A percentile compares a stretch with the other conserved stretches of the same genome.
phyloP scores from a whole-genome alignment of 1,284 basidiomycete genomes.

The Ganoderma resinaceum region DNA sequence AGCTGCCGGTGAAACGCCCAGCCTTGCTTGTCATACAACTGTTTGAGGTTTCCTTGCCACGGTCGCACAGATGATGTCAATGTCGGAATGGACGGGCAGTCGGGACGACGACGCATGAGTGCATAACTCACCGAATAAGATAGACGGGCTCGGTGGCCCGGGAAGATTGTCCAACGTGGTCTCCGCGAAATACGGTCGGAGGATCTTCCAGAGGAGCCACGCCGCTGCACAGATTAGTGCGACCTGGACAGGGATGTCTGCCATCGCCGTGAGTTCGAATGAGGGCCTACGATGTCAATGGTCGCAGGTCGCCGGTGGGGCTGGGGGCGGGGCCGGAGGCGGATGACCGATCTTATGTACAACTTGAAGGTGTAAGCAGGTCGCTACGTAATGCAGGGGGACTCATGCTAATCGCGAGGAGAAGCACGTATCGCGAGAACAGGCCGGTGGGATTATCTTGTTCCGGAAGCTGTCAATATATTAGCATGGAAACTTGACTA shows the following conservation, averaged over 20 bases:
- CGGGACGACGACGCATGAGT: neutral
- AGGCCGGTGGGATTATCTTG: no score
- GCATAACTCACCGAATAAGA: constrained; percentile 19
- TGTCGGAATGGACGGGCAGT: neutral
- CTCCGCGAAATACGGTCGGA: constrained; percentile 14
- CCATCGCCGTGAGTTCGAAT: constrained; percentile 1
- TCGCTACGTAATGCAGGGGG: no score
- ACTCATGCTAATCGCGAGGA: no score
- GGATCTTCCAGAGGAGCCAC: constrained; percentile 21
- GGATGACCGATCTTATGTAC: neutral
- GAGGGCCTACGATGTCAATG: neutral
- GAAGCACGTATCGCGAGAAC: no score
- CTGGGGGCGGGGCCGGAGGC: neutral
- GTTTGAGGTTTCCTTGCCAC: constrained; percentile 22
- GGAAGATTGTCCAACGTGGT: constrained; percentile 22
- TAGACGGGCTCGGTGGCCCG: constrained; percentile 21
- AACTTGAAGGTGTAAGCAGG: neutral
- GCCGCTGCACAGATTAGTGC: neutral
- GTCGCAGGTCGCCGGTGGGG: neutral
- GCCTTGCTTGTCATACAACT: constrained; percentile 23
- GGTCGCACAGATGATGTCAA: neutral
- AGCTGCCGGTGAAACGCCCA: constrained; percentile 18
- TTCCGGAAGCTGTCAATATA: no score
- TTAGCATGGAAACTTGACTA: no score
- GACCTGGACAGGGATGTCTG: neutral